Evolutionary conservation across 1,284 basidiomycete genomes (phyloP).

Genomic region (Cryptococcus amylolentus): DNA sequence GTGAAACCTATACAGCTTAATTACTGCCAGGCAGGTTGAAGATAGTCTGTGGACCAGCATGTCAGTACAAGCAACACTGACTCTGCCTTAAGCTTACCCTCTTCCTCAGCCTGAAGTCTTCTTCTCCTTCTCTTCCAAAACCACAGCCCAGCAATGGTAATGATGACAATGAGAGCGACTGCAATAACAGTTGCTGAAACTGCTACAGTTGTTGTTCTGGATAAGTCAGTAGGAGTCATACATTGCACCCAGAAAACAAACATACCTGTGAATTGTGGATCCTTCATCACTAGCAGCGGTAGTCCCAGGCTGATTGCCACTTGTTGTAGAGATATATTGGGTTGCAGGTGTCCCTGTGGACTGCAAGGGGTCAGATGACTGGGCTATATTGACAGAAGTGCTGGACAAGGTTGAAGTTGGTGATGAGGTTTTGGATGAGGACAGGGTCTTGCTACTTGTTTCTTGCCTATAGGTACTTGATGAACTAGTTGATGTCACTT

Average conservation of each 20-base stretch:
- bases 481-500: not conserved
- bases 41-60: not conserved
- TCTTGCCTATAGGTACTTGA: not conserved
- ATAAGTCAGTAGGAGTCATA: not conserved
- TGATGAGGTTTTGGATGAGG: not conserved
- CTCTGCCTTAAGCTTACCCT: not conserved
- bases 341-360: not conserved
- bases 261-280: constrained; percentile 10
- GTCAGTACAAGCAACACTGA: not conserved
- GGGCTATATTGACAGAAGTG: not conserved
- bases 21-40: not conserved
- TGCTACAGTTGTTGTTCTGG: constrained; percentile 25
- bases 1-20: not conserved
- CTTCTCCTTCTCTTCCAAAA: constrained; percentile 20
- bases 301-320: not conserved
- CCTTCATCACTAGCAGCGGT: not conserved
- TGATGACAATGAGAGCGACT: constrained; percentile 23
- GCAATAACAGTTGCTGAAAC: constrained; percentile 31
- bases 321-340: not conserved
- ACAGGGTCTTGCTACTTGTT: not conserved
- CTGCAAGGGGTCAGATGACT: not conserved
- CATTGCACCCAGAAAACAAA: not conserved
- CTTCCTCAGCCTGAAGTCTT: constrained; percentile 13
- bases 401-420: not conserved
- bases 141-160: constrained; percentile 21